phyloP scores from a whole-genome alignment of 225 moss, liverwort and hornwort species.

The Straminergon stramineum region DNA sequence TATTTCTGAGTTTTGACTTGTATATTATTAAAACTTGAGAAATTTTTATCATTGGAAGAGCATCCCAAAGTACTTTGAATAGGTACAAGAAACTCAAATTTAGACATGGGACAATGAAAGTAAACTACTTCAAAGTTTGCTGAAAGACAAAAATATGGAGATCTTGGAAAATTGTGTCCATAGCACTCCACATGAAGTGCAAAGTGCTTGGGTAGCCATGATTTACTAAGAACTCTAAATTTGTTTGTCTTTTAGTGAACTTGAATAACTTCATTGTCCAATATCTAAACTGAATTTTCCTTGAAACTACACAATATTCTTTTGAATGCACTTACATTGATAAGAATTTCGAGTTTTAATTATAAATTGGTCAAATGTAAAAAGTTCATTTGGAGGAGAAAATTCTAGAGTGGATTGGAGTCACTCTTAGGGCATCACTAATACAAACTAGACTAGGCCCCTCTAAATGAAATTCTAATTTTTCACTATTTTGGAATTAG shows the following conservation, averaged over 20 bases:
- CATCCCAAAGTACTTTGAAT: rapidly evolving
- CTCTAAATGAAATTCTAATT: not conserved
- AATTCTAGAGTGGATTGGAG: rapidly evolving
- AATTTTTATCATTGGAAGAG: not conserved
- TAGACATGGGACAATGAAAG: not conserved
- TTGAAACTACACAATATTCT: not conserved
- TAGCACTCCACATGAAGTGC: rapidly evolving
- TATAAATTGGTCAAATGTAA: not conserved
- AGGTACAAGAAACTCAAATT: not conserved
- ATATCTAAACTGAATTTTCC: not conserved
- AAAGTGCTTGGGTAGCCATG: rapidly evolving
- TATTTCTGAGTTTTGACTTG: not conserved
- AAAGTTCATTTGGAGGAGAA: not conserved
- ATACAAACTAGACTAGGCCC: rapidly evolving
- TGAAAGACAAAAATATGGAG: not conserved
- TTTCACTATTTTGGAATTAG: not conserved
- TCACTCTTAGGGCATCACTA: not conserved
- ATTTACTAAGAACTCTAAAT: not conserved
- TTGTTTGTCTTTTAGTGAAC: not conserved
- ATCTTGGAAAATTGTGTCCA: not conserved
- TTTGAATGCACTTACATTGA: not conserved
- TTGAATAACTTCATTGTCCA: not conserved
- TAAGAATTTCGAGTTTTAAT: not conserved
- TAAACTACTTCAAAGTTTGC: not conserved
- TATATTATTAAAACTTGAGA: not conserved